Evolutionary conservation across 2,329 filamentous ascomycete genomes (phyloP).

Genomic region (Lachnellula subtilissima): DNA sequence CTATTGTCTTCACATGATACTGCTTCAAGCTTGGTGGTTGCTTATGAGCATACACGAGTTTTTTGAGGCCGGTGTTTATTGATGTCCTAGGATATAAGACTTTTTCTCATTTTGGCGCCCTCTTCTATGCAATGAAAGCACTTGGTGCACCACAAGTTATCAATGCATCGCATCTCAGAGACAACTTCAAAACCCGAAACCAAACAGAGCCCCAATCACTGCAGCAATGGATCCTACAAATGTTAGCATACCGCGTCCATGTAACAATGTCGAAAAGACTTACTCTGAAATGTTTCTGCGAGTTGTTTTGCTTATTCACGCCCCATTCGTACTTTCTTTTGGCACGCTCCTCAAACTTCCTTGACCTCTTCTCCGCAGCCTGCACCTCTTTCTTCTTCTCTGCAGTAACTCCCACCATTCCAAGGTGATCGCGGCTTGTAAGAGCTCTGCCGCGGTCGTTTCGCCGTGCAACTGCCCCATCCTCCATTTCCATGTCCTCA

Average conservation of each 20-base stretch:
- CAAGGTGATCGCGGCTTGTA: slow-evolving; percentile 62
- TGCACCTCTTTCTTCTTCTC: slow-evolving; percentile 66
- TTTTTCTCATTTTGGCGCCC: not conserved
- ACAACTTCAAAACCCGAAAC: not conserved
- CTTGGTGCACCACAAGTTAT: not conserved
- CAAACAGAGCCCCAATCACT: slow-evolving; percentile 4
- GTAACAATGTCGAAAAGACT: slow-evolving; percentile 25
- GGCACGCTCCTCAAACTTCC: slow-evolving; percentile 58
- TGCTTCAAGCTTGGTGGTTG: no score
- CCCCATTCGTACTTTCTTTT: slow-evolving; percentile 62
- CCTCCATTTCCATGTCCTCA: slow-evolving; percentile 36
- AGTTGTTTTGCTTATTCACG: slow-evolving; percentile 69
- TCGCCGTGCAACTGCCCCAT: slow-evolving; percentile 34
- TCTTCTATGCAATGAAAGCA: not conserved
- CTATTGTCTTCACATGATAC: no score
- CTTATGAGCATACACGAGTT: no score
- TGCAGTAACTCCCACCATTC: slow-evolving; percentile 74
- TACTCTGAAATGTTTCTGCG: slow-evolving; percentile 60
- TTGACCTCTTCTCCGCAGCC: slow-evolving; percentile 63
- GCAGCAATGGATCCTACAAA: slow-evolving; percentile 32
- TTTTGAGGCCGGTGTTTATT: not conserved
- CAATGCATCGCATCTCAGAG: not conserved
- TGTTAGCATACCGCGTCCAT: slow-evolving; percentile 17
- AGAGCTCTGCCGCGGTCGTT: slow-evolving; percentile 49
- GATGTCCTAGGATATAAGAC: not conserved